Evolutionary conservation across 345 rosid genomes (phyloP).

Genomic region (Heritiera littoralis): DNA sequence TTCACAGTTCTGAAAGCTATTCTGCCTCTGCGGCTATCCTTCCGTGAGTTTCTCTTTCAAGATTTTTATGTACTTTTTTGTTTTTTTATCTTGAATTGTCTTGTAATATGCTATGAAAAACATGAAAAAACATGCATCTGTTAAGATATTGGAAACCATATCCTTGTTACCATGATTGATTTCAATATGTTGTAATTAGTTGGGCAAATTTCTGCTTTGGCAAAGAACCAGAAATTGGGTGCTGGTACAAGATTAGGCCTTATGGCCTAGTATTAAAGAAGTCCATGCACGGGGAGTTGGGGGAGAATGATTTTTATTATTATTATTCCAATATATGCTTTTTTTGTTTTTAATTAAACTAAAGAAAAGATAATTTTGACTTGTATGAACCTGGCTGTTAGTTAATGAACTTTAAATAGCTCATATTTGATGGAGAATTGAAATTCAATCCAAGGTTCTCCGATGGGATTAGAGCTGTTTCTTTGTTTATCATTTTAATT

Average conservation of each 20-base stretch:
- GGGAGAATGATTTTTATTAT: not conserved
- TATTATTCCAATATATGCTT: not conserved
- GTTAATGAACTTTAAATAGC: not conserved
- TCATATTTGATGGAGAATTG: not conserved
- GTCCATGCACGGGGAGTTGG: not conserved
- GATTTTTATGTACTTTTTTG: not conserved
- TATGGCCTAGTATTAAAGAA: slow-evolving; percentile 2
- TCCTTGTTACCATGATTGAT: not conserved
- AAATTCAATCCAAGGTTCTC: not conserved
- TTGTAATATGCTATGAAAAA: not conserved
- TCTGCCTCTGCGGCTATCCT: slow-evolving; percentile 62
- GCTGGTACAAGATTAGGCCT: not conserved
- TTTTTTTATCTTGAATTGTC: slow-evolving; percentile 4
- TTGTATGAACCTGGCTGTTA: not conserved
- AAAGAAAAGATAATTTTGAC: not conserved
- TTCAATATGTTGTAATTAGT: not conserved
- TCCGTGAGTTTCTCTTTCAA: slow-evolving; percentile 55
- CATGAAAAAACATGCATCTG: not conserved
- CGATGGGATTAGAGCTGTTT: not conserved
- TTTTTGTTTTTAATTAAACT: not conserved
- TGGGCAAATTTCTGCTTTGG: not conserved
- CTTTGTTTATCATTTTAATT: not conserved
- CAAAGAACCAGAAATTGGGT: not conserved
- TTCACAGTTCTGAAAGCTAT: slow-evolving; percentile 50
- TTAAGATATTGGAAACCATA: not conserved